Evolutionary conservation across 1,284 basidiomycete species (phyloP).

Genomic region (Porogramme epimiltina): DNA sequence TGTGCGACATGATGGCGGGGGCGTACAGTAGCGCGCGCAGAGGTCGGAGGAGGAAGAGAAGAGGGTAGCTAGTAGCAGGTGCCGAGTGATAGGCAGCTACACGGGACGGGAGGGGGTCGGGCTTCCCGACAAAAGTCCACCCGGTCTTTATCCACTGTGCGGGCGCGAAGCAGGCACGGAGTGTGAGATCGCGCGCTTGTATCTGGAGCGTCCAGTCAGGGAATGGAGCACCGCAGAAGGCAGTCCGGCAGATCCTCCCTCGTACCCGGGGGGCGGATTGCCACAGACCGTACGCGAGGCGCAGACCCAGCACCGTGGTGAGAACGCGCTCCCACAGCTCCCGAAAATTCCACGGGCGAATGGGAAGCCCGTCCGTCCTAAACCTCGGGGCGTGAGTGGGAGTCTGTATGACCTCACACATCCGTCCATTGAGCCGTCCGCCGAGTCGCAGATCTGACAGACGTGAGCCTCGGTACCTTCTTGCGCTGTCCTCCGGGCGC

Average conservation of each 20-base stretch:
- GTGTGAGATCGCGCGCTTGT: constrained; percentile 17
- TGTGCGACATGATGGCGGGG: constrained; percentile 26
- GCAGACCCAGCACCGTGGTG: constrained; percentile 17
- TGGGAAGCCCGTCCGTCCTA: constrained; percentile 16
- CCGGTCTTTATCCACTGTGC: constrained; percentile 23
- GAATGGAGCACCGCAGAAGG: constrained; percentile 17
- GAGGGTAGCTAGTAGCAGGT: constrained; percentile 12
- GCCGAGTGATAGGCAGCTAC: constrained; percentile 19
- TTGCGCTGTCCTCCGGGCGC: not conserved
- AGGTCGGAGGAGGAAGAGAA: constrained; percentile 2
- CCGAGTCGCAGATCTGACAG: constrained; percentile 11
- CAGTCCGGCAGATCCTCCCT: constrained; percentile 20
- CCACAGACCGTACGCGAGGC: constrained; percentile 15
- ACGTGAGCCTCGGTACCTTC: constrained; percentile 9
- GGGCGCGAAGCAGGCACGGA: constrained; percentile 24
- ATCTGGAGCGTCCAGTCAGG: constrained; percentile 15
- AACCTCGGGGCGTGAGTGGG: constrained; percentile 16
- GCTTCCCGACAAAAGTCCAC: constrained; percentile 19
- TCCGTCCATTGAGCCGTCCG: not conserved
- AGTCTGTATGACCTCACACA: constrained; percentile 8
- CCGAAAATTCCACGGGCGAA: constrained; percentile 21
- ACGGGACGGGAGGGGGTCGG: constrained; percentile 21
- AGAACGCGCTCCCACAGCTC: constrained; percentile 20
- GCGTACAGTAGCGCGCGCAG: constrained; percentile 7
- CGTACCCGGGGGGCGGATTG: constrained; percentile 18